phyloP scores from a whole-genome alignment of 805 yeast species.

The Pichia nakasei region DNA sequence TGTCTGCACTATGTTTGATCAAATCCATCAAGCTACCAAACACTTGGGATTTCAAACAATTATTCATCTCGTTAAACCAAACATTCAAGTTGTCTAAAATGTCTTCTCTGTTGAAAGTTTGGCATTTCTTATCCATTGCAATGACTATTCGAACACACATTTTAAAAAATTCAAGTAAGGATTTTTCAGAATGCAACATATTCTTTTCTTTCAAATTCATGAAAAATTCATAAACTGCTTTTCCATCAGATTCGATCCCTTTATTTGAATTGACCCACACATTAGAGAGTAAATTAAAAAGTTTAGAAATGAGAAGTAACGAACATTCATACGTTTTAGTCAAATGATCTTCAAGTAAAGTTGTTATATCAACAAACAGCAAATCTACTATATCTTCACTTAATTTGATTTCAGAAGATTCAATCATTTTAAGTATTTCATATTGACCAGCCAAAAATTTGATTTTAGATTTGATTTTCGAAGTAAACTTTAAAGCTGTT shows the following conservation, averaged over 20 bases:
- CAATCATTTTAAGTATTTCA: slow-evolving; percentile 10
- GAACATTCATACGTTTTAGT: slow-evolving; percentile 34
- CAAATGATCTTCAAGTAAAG: slow-evolving; percentile 13
- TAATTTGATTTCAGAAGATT: not conserved
- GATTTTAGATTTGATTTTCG: slow-evolving; percentile 8
- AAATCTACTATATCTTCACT: slow-evolving; percentile 5
- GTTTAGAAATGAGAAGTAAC: slow-evolving; percentile 25
- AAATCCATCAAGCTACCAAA: slow-evolving; percentile 1
- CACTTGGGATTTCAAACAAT: slow-evolving; percentile 3
- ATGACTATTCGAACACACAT: slow-evolving; percentile 20
- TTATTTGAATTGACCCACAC: slow-evolving; percentile 20
- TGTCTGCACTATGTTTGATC: slow-evolving; percentile 5
- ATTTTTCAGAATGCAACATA: slow-evolving; percentile 32
- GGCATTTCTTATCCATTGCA: not conserved
- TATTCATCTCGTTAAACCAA: slow-evolving; percentile 4
- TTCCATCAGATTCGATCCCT: slow-evolving; percentile 29
- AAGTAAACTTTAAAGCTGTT: slow-evolving; percentile 6
- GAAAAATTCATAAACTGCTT: slow-evolving; percentile 42
- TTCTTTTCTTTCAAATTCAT: slow-evolving; percentile 31
- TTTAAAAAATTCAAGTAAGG: slow-evolving; percentile 25
- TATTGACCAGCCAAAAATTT: slow-evolving; percentile 11
- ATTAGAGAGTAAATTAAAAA: slow-evolving; percentile 22
- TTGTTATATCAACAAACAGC: slow-evolving; percentile 10
- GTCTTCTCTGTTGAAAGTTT: not conserved
- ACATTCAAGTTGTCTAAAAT: slow-evolving; percentile 4